Evolutionary conservation across 352 stramenopile genomes (phyloP), one percentile per base, ranked within the genome.

Genomic region (Elongisporangium anandrum): DNA sequence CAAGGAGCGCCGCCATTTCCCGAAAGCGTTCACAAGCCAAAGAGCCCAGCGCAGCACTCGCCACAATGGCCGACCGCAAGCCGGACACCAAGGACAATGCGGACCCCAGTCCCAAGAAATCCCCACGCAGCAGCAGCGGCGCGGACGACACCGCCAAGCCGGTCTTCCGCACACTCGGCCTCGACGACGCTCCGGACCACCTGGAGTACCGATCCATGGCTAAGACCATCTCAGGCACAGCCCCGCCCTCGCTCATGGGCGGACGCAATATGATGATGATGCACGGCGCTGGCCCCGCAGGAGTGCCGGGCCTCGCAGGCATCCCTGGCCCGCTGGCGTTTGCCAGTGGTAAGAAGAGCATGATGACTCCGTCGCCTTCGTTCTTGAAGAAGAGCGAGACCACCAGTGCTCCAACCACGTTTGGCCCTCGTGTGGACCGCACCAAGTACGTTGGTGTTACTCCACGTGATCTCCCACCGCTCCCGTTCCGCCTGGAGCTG

Each of bases 401-500:
- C 29, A 56, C 65, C 21, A 29, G 70, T 12, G 59, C 72, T 55
- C 67, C 72, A 8, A 81, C 72, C 45, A 45, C 34, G 13, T 85
- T 89, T 26, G 79, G 75, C 24, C 66, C 75, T 58, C 83, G 83
- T 38, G 60, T 82, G 24, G 85, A 95, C 69, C 65, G 69, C 39
- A 92, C 83, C 53, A 93, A 89, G 60, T 95, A 95, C 54, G 71
- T 87, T n/a, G 76, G 75, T 53, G 79, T 87, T 54, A 65, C 66
- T 15, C 77, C 80, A 9, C 77, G 83, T 26, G 76, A 88, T 26
- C 62, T 95, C n/a, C 85, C 85, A 34, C 79, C 81, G 4, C 64
- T 83, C 2, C 85, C 85, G 7, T 95, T 95, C 64, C 85, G 85
- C 17, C 70, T 95, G 16, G 85, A 95, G 69, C 72, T 91, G 68